A percentile compares a stretch with the other conserved stretches of the same genome.
Evolutionary conservation across 31 red algal species (phyloP).

Genomic region (Asparagopsis taxiformis): DNA sequence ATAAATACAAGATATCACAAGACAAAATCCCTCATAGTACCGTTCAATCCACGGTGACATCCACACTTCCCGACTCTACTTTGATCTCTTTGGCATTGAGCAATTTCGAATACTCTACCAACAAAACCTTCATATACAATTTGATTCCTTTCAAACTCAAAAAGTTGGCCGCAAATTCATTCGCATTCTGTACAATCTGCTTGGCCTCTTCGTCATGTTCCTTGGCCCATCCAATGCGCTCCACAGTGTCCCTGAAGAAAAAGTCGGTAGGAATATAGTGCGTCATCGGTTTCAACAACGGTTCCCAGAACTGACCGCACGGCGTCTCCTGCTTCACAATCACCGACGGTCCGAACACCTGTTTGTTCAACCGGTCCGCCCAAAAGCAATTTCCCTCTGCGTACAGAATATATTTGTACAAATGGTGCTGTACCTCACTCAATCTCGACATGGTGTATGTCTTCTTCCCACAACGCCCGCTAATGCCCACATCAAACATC

Average conservation of each 20-base stretch:
- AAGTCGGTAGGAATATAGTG: conserved; percentile 92
- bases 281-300: conserved; percentile 77
- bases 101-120: conserved; percentile 87
- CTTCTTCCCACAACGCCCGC: conserved; percentile 66
- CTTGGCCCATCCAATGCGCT: conserved; percentile 69
- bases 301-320: conserved; percentile 96
- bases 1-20: too few species aligned
- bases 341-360: conserved; percentile 79
- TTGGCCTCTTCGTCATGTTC: conserved; percentile 57
- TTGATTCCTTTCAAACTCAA: conserved; percentile 71
- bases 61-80: conserved; percentile 63
- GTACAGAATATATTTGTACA: conserved; percentile 90
- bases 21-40: too few species aligned
- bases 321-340: conserved; percentile 94
- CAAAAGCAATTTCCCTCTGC: conserved; percentile 98
- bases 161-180: conserved; percentile 84
- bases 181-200: conserved; percentile 82
- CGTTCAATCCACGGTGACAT: conserved; percentile 58
- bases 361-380: conserved; percentile 93
- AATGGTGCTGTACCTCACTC: conserved; percentile 58
- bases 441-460: conserved; percentile 31
- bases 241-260: conserved; percentile 83
- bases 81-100: conserved; percentile 46
- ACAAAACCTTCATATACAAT: conserved; percentile 82
- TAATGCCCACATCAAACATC: conserved; percentile 62